Conservation (phyloP, 345 rosid genomes). For the Durio zibethinus region DNA sequence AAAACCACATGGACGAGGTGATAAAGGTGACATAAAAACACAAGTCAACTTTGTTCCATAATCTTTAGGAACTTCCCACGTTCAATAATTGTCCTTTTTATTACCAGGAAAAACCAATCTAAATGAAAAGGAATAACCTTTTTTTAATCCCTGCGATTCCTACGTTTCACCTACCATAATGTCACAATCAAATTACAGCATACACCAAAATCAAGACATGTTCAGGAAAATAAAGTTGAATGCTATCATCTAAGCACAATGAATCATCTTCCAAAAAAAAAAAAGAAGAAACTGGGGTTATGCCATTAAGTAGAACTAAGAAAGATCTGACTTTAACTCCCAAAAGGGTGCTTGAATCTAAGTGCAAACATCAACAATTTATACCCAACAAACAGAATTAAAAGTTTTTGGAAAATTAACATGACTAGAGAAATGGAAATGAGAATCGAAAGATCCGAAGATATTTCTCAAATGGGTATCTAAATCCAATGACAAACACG, state of each 20-base stretch:
- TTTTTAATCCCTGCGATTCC: background rate
- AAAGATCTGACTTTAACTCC: conserved; percentile 25
- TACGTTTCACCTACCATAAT: background rate
- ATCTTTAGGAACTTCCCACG: background rate
- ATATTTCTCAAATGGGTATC: conserved; percentile 14
- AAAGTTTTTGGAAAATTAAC: background rate
- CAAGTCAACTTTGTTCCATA: background rate
- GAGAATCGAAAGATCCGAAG: conserved; percentile 16
- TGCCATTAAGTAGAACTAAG: background rate
- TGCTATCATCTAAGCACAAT: background rate
- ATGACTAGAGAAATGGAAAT: conserved; percentile 1
- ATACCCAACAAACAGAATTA: background rate
- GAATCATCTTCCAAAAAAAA: background rate
- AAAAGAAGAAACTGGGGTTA: background rate
- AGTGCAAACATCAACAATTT: background rate
- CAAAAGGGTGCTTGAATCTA: conserved; percentile 10
- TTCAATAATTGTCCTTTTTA: background rate
- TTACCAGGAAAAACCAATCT: background rate
- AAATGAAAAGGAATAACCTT: background rate
- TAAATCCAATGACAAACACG: conserved; percentile 10
- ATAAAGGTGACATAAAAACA: background rate
- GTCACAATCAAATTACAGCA: background rate
- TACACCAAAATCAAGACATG: conserved; percentile 7
- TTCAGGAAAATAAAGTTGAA: background rate
- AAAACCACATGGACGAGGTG: background rate